A percentile compares a stretch with the other conserved stretches of the same genome.
These are phyloP conservation scores for Neurospora sp. DNA, from an alignment of 495 filamentous ascomycete species.

Conservation along the genomic window DNA sequence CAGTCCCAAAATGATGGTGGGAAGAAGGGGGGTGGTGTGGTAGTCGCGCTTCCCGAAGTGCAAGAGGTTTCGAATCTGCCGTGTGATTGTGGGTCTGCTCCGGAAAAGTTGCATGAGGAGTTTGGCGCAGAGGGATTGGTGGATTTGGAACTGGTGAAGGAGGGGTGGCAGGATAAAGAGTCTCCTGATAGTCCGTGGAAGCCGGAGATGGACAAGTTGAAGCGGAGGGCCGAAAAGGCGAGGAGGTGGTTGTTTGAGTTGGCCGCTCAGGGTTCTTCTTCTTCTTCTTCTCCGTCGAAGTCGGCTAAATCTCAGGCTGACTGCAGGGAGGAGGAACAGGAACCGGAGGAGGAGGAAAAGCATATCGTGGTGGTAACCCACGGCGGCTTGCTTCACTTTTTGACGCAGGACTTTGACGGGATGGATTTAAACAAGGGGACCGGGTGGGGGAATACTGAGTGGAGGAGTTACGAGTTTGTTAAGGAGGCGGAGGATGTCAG, in stretches of 20 bases:
- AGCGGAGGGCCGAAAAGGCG: conserved; percentile 52
- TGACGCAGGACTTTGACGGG: conserved; percentile 77
- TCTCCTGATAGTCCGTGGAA: conserved; percentile 35
- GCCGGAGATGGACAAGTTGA: conserved; percentile 47
- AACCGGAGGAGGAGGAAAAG: conserved; percentile 20
- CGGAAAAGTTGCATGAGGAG: conserved; percentile 42
- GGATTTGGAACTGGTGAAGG: conserved; percentile 48
- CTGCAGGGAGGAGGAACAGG: conserved; percentile 33
- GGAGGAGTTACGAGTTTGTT: conserved; percentile 61
- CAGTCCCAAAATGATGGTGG: no score
- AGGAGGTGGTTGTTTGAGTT: conserved; percentile 56
- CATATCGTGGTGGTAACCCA: conserved; percentile 54
- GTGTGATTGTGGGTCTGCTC: conserved; percentile 66
- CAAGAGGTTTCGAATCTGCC: conserved; percentile 72
- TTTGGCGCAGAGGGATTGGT: conserved; percentile 48
- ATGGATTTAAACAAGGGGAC: conserved; percentile 52
- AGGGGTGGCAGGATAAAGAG: conserved; percentile 64
- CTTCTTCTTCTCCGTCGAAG: no score
- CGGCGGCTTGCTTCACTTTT: conserved; percentile 47
- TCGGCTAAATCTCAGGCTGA: background rate
- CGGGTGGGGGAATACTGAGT: conserved; percentile 80
- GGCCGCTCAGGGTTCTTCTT: conserved; percentile 10
- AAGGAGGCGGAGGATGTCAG: conserved; percentile 36
- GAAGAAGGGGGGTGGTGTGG: conserved; percentile 10
- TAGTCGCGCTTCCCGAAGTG: conserved; percentile 66